Evolutionary conservation across 2,329 filamentous ascomycete genomes (phyloP), one percentile per base, ranked within the genome.

Genomic region (Coniochaeta pulveracea): DNA sequence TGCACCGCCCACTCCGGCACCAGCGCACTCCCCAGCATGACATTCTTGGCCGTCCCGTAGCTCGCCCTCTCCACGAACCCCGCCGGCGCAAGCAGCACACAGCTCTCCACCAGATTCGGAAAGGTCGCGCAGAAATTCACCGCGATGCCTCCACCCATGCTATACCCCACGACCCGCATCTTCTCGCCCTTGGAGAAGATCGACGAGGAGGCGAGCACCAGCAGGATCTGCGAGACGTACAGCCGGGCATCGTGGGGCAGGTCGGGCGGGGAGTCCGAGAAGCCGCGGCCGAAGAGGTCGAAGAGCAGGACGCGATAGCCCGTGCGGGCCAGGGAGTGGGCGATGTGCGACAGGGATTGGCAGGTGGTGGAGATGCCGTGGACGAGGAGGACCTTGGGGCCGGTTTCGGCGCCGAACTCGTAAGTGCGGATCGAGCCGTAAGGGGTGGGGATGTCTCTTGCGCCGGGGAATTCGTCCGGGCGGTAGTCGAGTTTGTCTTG

Each of bases 351-450:
- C 11, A 91, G 63, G 2, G 82, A 77, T 45, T 88, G 71, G 52
- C 80, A 85, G 0, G 85, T 80, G 0, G 84, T 93, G 39, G 78
- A 85, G 50, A 93, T 89, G 27, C 85, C 85, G 51, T 93, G 85
- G 7, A 93, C 64, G 21, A 93, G 65, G 11, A 93, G 56, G 4
- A 91, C 76, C 47, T 82, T 88, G 28, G 71, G 66, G 6, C 85
- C 85, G 34, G 72, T 56, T 33, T 76, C 67, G 1, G 84, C 80
- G 2, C 85, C 85, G 58, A 80, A 93, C 60, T 93, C 85, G 50
- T 91, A 91, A 15, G 84, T 79, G 23, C 82, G 66, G 35, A 86
- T 76, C 21, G 65, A 75, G 32, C 85, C 85, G 51, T 85, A 88
- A 4, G 79, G 80, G 4, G 78, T 81, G 4, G 64, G 54, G 11